Evolutionary conservation across 306 rosid species (phyloP), one percentile per base, ranked within the genome.

Genomic region (Quillaja saponaria): DNA sequence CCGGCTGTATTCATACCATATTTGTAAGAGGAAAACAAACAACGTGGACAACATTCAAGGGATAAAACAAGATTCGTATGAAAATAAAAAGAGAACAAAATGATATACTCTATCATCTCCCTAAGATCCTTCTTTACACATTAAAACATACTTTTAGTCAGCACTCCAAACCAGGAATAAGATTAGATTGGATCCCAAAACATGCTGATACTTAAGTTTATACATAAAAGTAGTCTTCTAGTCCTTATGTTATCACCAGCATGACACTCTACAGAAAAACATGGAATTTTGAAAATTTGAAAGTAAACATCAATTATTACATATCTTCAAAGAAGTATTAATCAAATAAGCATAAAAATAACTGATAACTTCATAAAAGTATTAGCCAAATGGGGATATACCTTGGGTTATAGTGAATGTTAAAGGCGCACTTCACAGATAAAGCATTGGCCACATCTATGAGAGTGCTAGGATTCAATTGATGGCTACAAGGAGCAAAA

Each of bases 351-450:
- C n/a, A n/a, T n/a, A n/a, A n/a, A n/a, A n/a, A n/a, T n/a, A n/a
- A n/a, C n/a, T n/a, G n/a, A 35, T 19, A 40, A 40, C 21, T 20
- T 10, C 11, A 3, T 25, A 39, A 35, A 55, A 55, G 9, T 16
- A 34, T 2, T 11, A 35, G 17, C 8, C 12, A 1, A 49, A 11
- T 35, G 15, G 15, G 17, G 61, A 7, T 70, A 61, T 80, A 87
- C 99, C 99, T 89, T 8, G 99, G 99, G 78, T 89, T 89, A 55
- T 86, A 87, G 89, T 57, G 81, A 56, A 87, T 77, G 7, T 75
- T 85, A 71, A 94, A 94, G 15, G 88, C 76, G 72, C 68, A 67
- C 78, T 78, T 80, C 12, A 63, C 47, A 49, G 90, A 72, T 45
- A 94, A 17, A 18, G 99, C 95, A 71, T 76, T 83, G 39, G 80